phyloP scores from a whole-genome alignment of 2,329 filamentous ascomycete genomes.

The Fonsecaea pugnacius region DNA sequence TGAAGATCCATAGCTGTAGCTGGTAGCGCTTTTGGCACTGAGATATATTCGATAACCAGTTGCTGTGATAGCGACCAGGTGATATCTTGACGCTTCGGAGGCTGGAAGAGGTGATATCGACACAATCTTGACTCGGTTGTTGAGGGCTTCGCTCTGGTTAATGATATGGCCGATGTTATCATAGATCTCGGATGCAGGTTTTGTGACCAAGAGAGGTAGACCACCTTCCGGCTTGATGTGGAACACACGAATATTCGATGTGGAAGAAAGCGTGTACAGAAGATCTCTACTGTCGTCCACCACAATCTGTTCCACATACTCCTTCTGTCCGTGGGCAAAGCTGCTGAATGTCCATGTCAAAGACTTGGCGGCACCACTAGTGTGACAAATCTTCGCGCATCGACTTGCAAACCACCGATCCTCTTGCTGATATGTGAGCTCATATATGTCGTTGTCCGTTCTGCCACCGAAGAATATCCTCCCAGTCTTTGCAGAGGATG shows the following conservation, averaged over 20 bases:
- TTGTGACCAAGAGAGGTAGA: slow-evolving; percentile 60
- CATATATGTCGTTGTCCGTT: slow-evolving; percentile 83
- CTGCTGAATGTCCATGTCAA: slow-evolving; percentile 51
- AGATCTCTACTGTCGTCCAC: slow-evolving; percentile 87
- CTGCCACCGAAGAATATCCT: slow-evolving; percentile 90
- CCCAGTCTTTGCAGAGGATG: slow-evolving; percentile 75
- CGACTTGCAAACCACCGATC: slow-evolving; percentile 94
- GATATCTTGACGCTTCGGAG: slow-evolving; percentile 57
- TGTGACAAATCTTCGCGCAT: slow-evolving; percentile 88
- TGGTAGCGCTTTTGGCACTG: slow-evolving; percentile 86
- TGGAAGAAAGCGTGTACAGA: slow-evolving; percentile 86
- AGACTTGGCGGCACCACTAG: slow-evolving; percentile 68
- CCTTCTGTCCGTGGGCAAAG: slow-evolving; percentile 38
- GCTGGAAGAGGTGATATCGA: slow-evolving; percentile 86
- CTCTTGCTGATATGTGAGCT: slow-evolving; percentile 94
- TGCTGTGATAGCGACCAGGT: slow-evolving; percentile 81
- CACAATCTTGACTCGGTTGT: slow-evolving; percentile 74
- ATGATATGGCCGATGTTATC: slow-evolving; percentile 86
- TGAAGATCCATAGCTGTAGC: slow-evolving; percentile 64
- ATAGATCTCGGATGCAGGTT: slow-evolving; percentile 58
- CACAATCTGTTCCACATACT: slow-evolving; percentile 73
- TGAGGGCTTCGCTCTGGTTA: slow-evolving; percentile 68
- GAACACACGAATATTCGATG: slow-evolving; percentile 88
- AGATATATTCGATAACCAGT: slow-evolving; percentile 91
- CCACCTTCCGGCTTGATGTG: slow-evolving; percentile 70